phyloP scores from a whole-genome alignment of 2,329 filamentous ascomycete genomes.

The Neoarthrinium moseri region DNA sequence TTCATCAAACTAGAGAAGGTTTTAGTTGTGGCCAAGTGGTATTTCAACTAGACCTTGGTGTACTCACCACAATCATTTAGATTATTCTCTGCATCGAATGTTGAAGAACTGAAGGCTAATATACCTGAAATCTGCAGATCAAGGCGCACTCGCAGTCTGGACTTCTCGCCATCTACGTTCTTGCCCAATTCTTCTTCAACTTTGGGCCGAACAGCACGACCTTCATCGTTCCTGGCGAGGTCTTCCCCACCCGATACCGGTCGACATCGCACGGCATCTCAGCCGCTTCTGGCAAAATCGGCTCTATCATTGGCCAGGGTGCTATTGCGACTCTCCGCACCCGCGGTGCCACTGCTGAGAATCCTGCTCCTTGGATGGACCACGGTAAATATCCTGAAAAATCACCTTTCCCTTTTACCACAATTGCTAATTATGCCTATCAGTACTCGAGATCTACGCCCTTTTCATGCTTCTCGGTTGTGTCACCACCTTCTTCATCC shows the following conservation, averaged over 20 bases:
- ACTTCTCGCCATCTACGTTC: slow-evolving; percentile 54
- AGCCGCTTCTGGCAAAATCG: slow-evolving; percentile 54
- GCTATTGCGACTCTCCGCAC: slow-evolving; percentile 56
- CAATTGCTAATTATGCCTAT: too few relatives aligned
- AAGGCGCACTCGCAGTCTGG: slow-evolving; percentile 36
- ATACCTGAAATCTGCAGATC: too few relatives aligned
- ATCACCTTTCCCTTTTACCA: too few relatives aligned
- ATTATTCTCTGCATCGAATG: too few relatives aligned
- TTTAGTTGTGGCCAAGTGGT: too few relatives aligned
- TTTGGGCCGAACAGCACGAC: slow-evolving; percentile 58
- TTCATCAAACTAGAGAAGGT: too few relatives aligned
- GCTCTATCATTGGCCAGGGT: slow-evolving; percentile 56
- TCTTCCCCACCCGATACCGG: slow-evolving; percentile 56
- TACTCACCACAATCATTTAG: too few relatives aligned
- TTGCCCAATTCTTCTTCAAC: slow-evolving; percentile 61
- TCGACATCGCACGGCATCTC: slow-evolving; percentile 59
- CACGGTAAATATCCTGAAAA: too few relatives aligned
- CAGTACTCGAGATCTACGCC: slow-evolving; percentile 68
- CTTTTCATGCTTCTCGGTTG: slow-evolving; percentile 75
- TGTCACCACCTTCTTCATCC: slow-evolving; percentile 68
- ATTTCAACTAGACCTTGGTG: too few relatives aligned
- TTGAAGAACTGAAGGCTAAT: too few relatives aligned
- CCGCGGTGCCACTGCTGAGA: slow-evolving; percentile 35
- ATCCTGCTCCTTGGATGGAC: slow-evolving; percentile 65
- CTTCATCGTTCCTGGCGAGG: slow-evolving; percentile 56